phyloP scores from a whole-genome alignment of 352 stramenopile species.

The Pythium volutum region DNA sequence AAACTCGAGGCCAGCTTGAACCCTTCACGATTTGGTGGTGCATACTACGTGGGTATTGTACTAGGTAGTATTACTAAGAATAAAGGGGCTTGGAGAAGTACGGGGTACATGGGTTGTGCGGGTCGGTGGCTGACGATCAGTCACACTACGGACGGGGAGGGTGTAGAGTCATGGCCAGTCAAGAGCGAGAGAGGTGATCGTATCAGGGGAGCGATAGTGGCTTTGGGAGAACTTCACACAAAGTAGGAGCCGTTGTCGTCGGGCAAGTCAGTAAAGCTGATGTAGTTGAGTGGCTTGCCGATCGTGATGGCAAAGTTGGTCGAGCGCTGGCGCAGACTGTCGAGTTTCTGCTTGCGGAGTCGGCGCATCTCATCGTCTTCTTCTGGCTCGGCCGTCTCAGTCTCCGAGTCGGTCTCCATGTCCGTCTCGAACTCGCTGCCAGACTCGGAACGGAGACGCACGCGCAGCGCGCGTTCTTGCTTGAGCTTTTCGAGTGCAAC shows the following conservation, averaged over 20 bases:
- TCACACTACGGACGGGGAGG: neutral
- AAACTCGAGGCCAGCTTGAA: no score
- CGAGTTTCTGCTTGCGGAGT: constrained; percentile 32
- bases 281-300: constrained; percentile 6
- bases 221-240: neutral
- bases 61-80: no score
- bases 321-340: constrained; percentile 29
- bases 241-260: neutral
- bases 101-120: neutral
- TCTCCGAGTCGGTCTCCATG: neutral
- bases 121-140: neutral
- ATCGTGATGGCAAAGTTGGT: constrained; percentile 6
- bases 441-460: neutral
- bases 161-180: no score
- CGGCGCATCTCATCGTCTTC: constrained; percentile 29
- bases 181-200: no score
- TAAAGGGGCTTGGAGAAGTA: no score
- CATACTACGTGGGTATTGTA: no score
- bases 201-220: no score
- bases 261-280: no score
- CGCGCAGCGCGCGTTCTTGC: constrained; percentile 32
- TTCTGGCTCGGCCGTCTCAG: constrained; percentile 8
- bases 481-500: constrained; percentile 35
- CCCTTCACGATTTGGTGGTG: no score
- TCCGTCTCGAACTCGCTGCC: neutral